Evolutionary conservation across 2,329 filamentous ascomycete species (phyloP).

Genomic region (Pestalotiopsis fici): DNA sequence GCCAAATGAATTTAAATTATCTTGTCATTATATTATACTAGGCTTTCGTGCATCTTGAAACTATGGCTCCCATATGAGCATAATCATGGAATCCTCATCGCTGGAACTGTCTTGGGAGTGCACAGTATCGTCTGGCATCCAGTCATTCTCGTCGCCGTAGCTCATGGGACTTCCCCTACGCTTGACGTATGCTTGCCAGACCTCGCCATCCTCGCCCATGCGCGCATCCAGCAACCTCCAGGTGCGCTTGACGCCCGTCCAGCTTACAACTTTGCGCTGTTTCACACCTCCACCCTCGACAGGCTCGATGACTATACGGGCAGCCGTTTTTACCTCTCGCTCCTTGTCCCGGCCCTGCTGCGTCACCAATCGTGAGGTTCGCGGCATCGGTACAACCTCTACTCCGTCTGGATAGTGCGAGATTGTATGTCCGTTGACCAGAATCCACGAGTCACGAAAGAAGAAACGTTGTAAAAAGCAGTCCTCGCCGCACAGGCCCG

Average conservation of each 20-base stretch:
- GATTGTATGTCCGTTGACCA: slow-evolving; percentile 48
- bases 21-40: neutral
- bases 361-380: slow-evolving; percentile 9
- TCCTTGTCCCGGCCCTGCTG: slow-evolving; percentile 11
- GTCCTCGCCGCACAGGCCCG: slow-evolving; percentile 43
- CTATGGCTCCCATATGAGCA: slow-evolving; percentile 38
- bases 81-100: slow-evolving; percentile 38
- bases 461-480: slow-evolving; percentile 49
- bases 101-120: slow-evolving; percentile 25
- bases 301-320: slow-evolving; percentile 33
- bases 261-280: slow-evolving; percentile 30
- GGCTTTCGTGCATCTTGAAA: neutral
- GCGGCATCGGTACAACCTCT: slow-evolving; percentile 14
- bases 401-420: slow-evolving; percentile 41
- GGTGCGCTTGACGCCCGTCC: slow-evolving; percentile 35
- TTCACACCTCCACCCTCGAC: slow-evolving; percentile 20
- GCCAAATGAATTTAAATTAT: no score
- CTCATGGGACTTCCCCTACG: slow-evolving; percentile 14
- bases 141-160: slow-evolving; percentile 18
- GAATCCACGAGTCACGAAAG: slow-evolving; percentile 44
- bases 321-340: slow-evolving; percentile 15
- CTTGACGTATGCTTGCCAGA: slow-evolving; percentile 50
- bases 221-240: slow-evolving; percentile 44
- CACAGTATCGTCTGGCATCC: slow-evolving; percentile 16
- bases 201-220: slow-evolving; percentile 33